Evolutionary conservation across 352 stramenopile species (phyloP).

Genomic region (Lagenidium giganteum): DNA sequence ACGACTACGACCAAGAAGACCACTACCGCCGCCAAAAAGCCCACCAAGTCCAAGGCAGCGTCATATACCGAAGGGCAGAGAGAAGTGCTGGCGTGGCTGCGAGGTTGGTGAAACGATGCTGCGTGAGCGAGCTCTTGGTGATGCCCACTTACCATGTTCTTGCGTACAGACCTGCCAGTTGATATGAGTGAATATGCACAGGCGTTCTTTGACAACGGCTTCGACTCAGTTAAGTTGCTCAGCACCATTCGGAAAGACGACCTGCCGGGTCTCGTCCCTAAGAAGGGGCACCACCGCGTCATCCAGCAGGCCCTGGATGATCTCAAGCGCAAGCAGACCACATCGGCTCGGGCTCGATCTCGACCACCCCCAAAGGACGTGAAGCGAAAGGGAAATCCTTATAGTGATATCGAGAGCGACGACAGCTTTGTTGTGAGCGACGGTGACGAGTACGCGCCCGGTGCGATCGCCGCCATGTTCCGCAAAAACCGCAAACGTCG

Average conservation of each 20-base stretch:
- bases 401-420: conserved; percentile 65
- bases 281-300: conserved; percentile 68
- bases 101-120: too few relatives aligned
- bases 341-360: conserved; percentile 21
- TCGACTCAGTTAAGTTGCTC: conserved; percentile 71
- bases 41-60: conserved; percentile 26
- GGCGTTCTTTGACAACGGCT: conserved; percentile 74
- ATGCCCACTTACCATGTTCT: too few relatives aligned
- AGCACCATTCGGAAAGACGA: conserved; percentile 58
- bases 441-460: conserved; percentile 51
- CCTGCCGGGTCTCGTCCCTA: conserved; percentile 50
- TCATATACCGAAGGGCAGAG: conserved; percentile 47
- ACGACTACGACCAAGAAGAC: too few relatives aligned
- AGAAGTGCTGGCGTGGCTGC: conserved; percentile 65
- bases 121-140: too few relatives aligned
- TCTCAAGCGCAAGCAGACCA: conserved; percentile 51
- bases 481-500: conserved; percentile 46
- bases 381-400: conserved; percentile 24
- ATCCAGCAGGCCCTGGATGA: conserved; percentile 63
- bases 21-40: conserved; percentile 28
- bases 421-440: conserved; percentile 73
- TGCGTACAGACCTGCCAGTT: conserved; percentile 40
- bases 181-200: conserved; percentile 74
- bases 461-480: conserved; percentile 63
- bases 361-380: conserved; percentile 3